Evolutionary conservation across 2,329 filamentous ascomycete genomes (phyloP).

Genomic region (Mycogone perniciosa): DNA sequence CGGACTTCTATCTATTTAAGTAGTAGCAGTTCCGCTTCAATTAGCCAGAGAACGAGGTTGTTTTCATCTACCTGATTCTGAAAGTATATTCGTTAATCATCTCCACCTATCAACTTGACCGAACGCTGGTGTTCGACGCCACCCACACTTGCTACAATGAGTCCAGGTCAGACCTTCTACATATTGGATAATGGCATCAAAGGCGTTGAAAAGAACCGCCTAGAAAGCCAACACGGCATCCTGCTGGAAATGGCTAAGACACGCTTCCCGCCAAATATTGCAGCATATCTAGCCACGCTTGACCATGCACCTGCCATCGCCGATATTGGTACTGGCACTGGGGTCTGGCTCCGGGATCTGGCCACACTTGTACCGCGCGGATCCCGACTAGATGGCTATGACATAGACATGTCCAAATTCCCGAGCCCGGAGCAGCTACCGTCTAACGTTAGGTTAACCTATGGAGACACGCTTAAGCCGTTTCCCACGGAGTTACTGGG

Average conservation of each 20-base stretch:
- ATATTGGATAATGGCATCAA: background rate
- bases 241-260: background rate
- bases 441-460: constrained; percentile 9
- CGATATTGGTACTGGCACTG: constrained; percentile 17
- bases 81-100: too few relatives aligned
- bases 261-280: background rate
- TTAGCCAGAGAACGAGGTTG: too few relatives aligned
- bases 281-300: background rate
- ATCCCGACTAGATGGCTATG: constrained; percentile 14
- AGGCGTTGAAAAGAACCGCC: background rate
- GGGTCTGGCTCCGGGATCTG: constrained; percentile 18
- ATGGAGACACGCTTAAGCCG: constrained; percentile 9
- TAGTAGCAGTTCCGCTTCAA: too few relatives aligned
- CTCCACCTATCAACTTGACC: too few relatives aligned
- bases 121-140: too few relatives aligned
- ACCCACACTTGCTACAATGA: too few relatives aligned
- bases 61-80: too few relatives aligned
- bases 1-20: too few relatives aligned
- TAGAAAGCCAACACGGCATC: background rate
- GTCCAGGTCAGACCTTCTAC: background rate
- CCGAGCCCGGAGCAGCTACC: constrained; percentile 8
- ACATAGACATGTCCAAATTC: constrained; percentile 17
- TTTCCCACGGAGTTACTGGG: constrained; percentile 12
- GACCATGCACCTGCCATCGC: constrained; percentile 7
- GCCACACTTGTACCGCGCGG: constrained; percentile 9